Percentiles rank a stretch among this genome's conserved stretches.
Evolutionary conservation across 306 rosid genomes (phyloP).

Genomic region (Corylus americana): DNA sequence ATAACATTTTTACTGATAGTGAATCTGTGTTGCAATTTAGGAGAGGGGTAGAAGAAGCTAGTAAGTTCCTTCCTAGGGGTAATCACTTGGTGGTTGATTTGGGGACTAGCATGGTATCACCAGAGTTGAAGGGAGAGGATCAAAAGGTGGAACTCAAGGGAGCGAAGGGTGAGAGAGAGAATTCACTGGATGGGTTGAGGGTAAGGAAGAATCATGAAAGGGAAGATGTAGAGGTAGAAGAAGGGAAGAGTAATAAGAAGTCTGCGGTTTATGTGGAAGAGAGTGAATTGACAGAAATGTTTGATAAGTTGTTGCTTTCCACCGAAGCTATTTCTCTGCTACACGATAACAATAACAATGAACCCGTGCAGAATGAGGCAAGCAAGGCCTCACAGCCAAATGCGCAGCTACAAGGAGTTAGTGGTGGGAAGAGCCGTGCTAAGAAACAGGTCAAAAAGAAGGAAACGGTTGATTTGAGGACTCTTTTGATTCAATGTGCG

Average conservation of each 20-base stretch:
- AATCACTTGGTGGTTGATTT: neutral
- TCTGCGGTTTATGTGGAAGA: slow-evolving; percentile 39
- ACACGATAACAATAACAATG: neutral
- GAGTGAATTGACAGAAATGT: slow-evolving; percentile 32
- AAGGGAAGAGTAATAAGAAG: slow-evolving; percentile 45
- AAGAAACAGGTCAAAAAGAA: slow-evolving; percentile 44
- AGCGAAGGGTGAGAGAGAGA: neutral
- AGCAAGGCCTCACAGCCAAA: neutral
- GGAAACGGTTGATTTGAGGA: slow-evolving; percentile 55
- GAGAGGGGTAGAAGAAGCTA: no score
- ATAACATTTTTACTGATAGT: no score
- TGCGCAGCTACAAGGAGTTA: slow-evolving; percentile 1
- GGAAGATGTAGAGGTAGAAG: slow-evolving; percentile 36
- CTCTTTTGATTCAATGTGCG: slow-evolving; percentile 65
- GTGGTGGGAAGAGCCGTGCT: neutral
- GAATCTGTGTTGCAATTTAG: no score
- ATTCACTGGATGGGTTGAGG: neutral
- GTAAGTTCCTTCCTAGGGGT: neutral
- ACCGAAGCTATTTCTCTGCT: neutral
- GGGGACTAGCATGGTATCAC: neutral
- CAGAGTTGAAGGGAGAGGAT: neutral
- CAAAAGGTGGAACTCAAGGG: neutral
- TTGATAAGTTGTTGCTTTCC: slow-evolving; percentile 45
- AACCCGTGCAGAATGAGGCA: neutral
- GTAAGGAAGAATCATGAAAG: slow-evolving; percentile 43